Percentiles rank a stretch among this genome's conserved stretches.
Conservation (phyloP, 2,329 filamentous ascomycete species). For the Fusarium sublunatum region DNA sequence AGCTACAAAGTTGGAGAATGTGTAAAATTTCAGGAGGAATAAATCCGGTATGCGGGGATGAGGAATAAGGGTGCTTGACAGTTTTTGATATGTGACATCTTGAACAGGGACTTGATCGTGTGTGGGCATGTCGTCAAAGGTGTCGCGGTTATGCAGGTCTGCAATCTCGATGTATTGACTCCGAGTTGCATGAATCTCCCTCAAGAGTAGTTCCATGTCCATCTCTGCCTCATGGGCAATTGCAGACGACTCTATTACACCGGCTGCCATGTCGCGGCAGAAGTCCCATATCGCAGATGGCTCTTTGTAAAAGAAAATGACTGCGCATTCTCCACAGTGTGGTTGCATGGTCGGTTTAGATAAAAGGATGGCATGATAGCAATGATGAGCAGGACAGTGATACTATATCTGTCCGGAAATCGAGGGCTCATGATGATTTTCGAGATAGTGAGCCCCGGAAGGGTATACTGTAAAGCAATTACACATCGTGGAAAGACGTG, state of each 20-base stretch:
- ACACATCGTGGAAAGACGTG: slow-evolving; percentile 39
- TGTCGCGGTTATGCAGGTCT: neutral
- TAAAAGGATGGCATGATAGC: slow-evolving; percentile 45
- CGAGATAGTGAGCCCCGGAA: slow-evolving; percentile 7
- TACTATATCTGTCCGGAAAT: slow-evolving; percentile 45
- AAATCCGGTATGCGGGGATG: slow-evolving; percentile 39
- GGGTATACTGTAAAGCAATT: slow-evolving; percentile 38
- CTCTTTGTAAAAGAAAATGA: slow-evolving; percentile 42
- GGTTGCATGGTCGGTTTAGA: slow-evolving; percentile 39
- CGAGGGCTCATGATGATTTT: slow-evolving; percentile 34
- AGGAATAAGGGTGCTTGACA: slow-evolving; percentile 38
- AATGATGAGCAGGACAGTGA: slow-evolving; percentile 47
- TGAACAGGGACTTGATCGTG: slow-evolving; percentile 36
- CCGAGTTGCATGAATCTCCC: slow-evolving; percentile 5
- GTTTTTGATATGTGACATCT: slow-evolving; percentile 40
- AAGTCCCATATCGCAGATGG: slow-evolving; percentile 38
- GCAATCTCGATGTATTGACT: neutral
- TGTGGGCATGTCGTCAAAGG: neutral
- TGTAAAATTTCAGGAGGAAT: slow-evolving; percentile 45
- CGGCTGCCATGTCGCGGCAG: slow-evolving; percentile 27
- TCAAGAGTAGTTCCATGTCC: slow-evolving; percentile 10
- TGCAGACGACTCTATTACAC: slow-evolving; percentile 8
- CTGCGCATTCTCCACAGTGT: slow-evolving; percentile 51
- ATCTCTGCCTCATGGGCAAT: neutral
- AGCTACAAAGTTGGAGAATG: slow-evolving; percentile 42